These are phyloP conservation scores for Anthracocystis walkeri DNA, from an alignment of 1,284 basidiomycete genomes.

Conservation along the genomic window DNA sequence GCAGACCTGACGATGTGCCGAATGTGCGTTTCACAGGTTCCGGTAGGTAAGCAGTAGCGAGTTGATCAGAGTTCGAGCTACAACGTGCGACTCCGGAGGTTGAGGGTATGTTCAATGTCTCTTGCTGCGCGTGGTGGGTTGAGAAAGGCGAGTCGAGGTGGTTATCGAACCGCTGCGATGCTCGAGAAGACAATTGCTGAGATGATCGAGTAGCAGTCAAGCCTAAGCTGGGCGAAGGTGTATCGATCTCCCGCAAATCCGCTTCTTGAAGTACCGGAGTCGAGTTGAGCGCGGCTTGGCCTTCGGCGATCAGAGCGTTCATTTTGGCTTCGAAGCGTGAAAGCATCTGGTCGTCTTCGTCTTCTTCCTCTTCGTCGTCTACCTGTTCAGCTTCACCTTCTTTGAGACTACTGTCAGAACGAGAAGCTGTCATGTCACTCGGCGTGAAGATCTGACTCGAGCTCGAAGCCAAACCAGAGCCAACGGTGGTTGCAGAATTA, in stretches of 20 bases:
- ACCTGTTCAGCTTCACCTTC: neutral
- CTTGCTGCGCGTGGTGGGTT: neutral
- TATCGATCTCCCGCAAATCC: conserved; percentile 38
- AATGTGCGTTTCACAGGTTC: conserved; percentile 42
- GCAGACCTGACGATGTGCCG: conserved; percentile 8
- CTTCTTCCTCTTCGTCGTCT: conserved; percentile 27
- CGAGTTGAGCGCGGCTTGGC: conserved; percentile 51
- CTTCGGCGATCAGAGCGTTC: conserved; percentile 54
- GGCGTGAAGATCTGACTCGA: neutral
- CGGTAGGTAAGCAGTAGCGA: conserved; percentile 11
- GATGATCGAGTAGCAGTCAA: conserved; percentile 12
- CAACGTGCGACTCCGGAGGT: conserved; percentile 7
- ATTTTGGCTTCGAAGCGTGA: conserved; percentile 52
- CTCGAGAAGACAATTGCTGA: conserved; percentile 3
- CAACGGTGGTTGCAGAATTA: neutral
- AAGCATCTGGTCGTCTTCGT: conserved; percentile 51
- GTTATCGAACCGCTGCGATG: conserved; percentile 25
- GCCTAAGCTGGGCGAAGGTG: conserved; percentile 22
- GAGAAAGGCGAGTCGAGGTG: conserved; percentile 21
- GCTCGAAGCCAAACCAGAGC: neutral
- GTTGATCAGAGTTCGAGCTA: conserved; percentile 16
- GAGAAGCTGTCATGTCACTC: neutral
- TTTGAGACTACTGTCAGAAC: neutral
- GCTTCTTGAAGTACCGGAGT: conserved; percentile 46
- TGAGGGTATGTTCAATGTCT: neutral